Evolutionary conservation across 257 asterid species (phyloP).

Genomic region (Gentiana dahurica): DNA sequence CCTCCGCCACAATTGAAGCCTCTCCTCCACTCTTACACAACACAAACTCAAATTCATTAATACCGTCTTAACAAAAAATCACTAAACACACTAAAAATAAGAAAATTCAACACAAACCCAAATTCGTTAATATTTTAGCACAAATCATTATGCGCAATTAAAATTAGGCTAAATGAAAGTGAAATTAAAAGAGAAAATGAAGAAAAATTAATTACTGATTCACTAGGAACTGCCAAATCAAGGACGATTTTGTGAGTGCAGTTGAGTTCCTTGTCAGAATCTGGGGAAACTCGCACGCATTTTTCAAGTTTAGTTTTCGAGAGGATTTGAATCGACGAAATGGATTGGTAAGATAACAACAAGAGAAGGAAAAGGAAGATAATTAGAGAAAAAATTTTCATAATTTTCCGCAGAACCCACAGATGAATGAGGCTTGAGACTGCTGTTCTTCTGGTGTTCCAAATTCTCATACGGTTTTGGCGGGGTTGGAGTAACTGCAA

Average conservation of each 20-base stretch:
- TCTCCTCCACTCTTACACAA: conserved; percentile 71
- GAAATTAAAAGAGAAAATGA: too few relatives aligned
- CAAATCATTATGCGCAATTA: too few relatives aligned
- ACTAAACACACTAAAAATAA: neutral
- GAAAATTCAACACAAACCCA: neutral
- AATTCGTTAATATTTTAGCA: too few relatives aligned
- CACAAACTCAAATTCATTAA: neutral
- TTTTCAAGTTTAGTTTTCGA: conserved; percentile 77
- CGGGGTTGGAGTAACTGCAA: conserved; percentile 20
- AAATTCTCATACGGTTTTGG: conserved; percentile 10
- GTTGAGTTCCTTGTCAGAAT: conserved; percentile 42
- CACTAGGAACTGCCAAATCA: conserved; percentile 85
- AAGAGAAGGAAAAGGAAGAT: conserved; percentile 9
- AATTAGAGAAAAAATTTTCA: conserved; percentile 24
- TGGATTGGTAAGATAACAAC: conserved; percentile 14
- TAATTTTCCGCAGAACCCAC: conserved; percentile 17
- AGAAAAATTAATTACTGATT: conserved; percentile 34
- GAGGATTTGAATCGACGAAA: conserved; percentile 42
- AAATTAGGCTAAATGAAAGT: too few relatives aligned
- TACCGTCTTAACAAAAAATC: neutral
- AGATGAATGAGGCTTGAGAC: too few relatives aligned
- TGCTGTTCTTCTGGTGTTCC: too few relatives aligned
- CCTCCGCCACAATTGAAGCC: conserved; percentile 90
- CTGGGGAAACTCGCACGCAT: conserved; percentile 51
- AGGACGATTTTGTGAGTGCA: conserved; percentile 68